Conservation (phyloP, 257 asterid genomes). For the Anisodus tanguticus region DNA sequence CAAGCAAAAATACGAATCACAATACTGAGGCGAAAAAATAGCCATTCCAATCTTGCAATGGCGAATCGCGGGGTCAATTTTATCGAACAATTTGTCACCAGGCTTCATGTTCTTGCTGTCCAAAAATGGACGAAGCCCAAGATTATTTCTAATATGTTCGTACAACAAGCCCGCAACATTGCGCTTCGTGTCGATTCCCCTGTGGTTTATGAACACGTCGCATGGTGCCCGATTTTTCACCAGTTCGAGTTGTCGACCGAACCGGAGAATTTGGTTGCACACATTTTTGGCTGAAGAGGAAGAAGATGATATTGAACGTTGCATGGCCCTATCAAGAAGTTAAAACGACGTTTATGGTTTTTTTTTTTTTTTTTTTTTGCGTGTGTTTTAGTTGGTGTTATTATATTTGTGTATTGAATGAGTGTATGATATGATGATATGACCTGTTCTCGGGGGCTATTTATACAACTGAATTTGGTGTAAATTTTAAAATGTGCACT, state of each 20-base stretch:
- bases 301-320: constrained; percentile 37
- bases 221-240: constrained; percentile 34
- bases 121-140: constrained; percentile 59
- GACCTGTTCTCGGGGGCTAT: constrained; percentile 25
- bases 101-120: constrained; percentile 92
- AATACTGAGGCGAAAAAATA: constrained; percentile 73
- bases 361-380: background rate
- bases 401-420: constrained; percentile 16
- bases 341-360: background rate
- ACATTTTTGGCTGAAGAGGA: constrained; percentile 43
- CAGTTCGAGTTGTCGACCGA: background rate
- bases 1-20: constrained; percentile 75
- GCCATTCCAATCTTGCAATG: constrained; percentile 77
- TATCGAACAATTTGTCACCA: constrained; percentile 72
- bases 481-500: background rate
- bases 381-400: background rate
- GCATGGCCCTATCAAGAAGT: constrained; percentile 50
- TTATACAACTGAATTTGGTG: constrained; percentile 34
- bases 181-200: constrained; percentile 75
- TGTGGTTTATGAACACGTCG: constrained; percentile 84
- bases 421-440: constrained; percentile 23
- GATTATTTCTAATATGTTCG: constrained; percentile 52
- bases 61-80: constrained; percentile 57
- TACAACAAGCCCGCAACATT: constrained; percentile 79
- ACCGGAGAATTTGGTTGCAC: constrained; percentile 37